phyloP scores from a whole-genome alignment of 768 basidiomycete genomes.

The Ramaria rubella region DNA sequence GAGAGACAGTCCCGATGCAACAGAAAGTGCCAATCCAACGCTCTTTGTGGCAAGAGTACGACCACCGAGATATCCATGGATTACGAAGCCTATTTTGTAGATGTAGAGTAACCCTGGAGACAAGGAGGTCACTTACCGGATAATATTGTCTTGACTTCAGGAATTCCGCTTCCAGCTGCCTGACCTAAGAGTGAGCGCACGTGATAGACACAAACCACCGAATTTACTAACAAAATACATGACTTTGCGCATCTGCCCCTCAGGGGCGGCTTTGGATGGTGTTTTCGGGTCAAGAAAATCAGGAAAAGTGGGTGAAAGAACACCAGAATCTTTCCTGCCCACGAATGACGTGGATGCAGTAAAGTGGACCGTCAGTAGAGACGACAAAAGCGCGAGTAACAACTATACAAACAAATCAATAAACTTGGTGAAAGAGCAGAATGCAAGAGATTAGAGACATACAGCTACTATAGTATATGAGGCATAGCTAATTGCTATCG shows the following conservation, averaged over 20 bases:
- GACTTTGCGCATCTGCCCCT: slow-evolving; percentile 42
- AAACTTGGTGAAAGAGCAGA: neutral
- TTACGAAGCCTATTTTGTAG: slow-evolving; percentile 68
- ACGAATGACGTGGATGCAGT: slow-evolving; percentile 85
- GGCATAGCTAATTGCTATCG: slow-evolving; percentile 53
- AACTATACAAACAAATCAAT: slow-evolving; percentile 40
- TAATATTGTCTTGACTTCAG: slow-evolving; percentile 93
- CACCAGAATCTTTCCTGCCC: slow-evolving; percentile 86
- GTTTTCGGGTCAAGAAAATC: slow-evolving; percentile 22
- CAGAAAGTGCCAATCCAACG: slow-evolving; percentile 81
- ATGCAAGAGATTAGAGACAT: slow-evolving; percentile 24
- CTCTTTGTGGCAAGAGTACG: slow-evolving; percentile 87
- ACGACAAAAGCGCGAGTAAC: slow-evolving; percentile 61
- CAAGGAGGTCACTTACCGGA: slow-evolving; percentile 44
- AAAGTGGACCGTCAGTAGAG: slow-evolving; percentile 75
- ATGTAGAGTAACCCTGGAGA: neutral
- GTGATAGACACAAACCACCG: neutral
- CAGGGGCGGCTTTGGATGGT: slow-evolving; percentile 25
- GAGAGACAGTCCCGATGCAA: slow-evolving; percentile 86
- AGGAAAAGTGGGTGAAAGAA: slow-evolving; percentile 42
- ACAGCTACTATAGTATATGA: slow-evolving; percentile 77
- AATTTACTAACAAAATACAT: slow-evolving; percentile 70
- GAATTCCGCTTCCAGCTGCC: slow-evolving; percentile 95
- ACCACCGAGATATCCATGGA: slow-evolving; percentile 92
- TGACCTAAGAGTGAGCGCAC: slow-evolving; percentile 22